Base-by-base conservation (phyloP, 768 basidiomycete genomes). In the Kwoniella pini region DNA sequence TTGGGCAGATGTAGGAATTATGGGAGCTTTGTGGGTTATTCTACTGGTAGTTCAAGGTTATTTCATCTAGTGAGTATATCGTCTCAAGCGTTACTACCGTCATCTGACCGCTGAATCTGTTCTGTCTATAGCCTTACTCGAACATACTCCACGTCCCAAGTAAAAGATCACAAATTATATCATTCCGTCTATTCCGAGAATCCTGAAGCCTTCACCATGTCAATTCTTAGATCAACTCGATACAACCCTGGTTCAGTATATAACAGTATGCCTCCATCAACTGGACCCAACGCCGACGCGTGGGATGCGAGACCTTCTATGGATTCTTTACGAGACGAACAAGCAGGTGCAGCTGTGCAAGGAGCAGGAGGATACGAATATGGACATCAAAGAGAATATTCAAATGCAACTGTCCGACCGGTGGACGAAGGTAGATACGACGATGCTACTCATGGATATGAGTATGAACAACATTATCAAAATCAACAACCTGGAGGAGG, bases 1-100 rank as follows among this genome's bases (percentile, higher is more conserved):
- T 4, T 96, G 92, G 90, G 89, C 91, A 10, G 89, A 90, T 69
- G 81, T 96, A 13, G 94, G 94, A 36, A 80, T 97, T 57, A 94
- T 98, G 91, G 88, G 83, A 19, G 90, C 85, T 7, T 81, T 96
- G 5, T 97, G 93, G 90, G 78, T 89, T 10, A 72, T 96, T 15
- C 81, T 96, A 26, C 84, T 84, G n/a, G 81, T 87, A 62, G 80
- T 89, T 33, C 91, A 95, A 77, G 88, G 88, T 77, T 68, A 86
- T 69, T 68, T 72, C 57, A 50, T 68, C 49, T 69, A 68, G 77
- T 78, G 49, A 61, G 76, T n/a, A n/a, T n/a, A n/a, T n/a, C n/a
- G n/a, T n/a, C n/a, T n/a, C n/a, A n/a, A n/a, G n/a, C n/a, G n/a
- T n/a, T n/a, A n/a, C n/a, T n/a, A n/a, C n/a, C n/a, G n/a, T n/a